Evolutionary conservation across 768 basidiomycete genomes (phyloP).

Genomic region (Paxillus rubicundulus): DNA sequence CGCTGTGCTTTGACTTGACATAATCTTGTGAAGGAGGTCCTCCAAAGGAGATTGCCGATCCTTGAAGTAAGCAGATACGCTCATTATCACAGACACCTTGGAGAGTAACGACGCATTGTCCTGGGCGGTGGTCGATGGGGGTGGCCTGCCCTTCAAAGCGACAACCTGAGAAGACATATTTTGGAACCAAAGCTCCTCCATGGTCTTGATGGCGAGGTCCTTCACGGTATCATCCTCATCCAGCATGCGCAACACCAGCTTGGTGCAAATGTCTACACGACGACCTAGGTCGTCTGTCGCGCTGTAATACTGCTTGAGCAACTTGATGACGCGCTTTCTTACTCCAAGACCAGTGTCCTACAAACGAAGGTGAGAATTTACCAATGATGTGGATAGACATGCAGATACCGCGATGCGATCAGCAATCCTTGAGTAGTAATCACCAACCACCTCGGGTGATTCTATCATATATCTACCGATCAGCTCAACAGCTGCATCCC

Average conservation of each 20-base stretch:
- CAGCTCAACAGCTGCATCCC: conserved; percentile 94
- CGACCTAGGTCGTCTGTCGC: conserved; percentile 58
- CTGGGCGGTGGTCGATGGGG: conserved; percentile 31
- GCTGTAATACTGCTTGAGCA: conserved; percentile 79
- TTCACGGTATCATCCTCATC: conserved; percentile 96
- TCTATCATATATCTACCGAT: conserved; percentile 97
- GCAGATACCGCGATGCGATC: conserved; percentile 82
- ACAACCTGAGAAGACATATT: conserved; percentile 29
- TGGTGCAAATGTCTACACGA: conserved; percentile 76
- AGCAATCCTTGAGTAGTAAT: conserved; percentile 86
- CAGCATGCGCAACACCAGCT: conserved; percentile 77
- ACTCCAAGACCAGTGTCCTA: conserved; percentile 95
- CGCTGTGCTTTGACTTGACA: conserved; percentile 63
- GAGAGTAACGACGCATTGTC: conserved; percentile 56
- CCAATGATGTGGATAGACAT: not conserved
- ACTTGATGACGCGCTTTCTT: conserved; percentile 93
- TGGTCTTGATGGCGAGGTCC: conserved; percentile 84
- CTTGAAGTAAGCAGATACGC: conserved; percentile 75
- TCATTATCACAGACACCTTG: conserved; percentile 83
- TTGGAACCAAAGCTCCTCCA: conserved; percentile 91
- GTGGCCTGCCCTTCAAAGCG: conserved; percentile 37
- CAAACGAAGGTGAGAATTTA: not conserved
- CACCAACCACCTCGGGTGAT: conserved; percentile 79
- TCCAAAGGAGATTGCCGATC: conserved; percentile 85
- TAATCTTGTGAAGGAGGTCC: conserved; percentile 80